Evolutionary conservation across 1,284 basidiomycete genomes (phyloP), one percentile per base, ranked within the genome.

Genomic region (Melampsora medusae): DNA sequence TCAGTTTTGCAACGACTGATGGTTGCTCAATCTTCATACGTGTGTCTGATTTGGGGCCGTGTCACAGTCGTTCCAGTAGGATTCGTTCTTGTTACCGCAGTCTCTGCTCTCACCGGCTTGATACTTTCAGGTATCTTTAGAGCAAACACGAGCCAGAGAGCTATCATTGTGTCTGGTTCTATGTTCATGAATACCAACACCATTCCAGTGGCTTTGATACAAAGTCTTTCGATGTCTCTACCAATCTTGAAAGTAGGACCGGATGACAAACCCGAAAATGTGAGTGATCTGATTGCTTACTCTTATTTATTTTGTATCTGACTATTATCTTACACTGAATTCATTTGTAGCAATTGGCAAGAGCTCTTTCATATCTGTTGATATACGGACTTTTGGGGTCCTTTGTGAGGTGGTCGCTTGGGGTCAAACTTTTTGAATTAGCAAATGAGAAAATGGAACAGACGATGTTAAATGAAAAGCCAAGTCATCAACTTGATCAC

Each of bases 361-460:
- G 82, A 38, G 80, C 82, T 0, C 77, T 82, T 31, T 81, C 81
- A 60, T 82, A 82, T 46, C 79, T 84, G 10, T 83, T 85, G 65
- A 79, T 85, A 35, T 85, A 83, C 78, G 83, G 83, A 35, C 83
- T 84, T 2, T 80, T 85, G 53, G 84, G 84, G 64, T 84, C 84
- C 79, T 82, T 85, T 67, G 80, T 84, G 33, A 81, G 84, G 31
- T 85, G 84, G 84, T 83, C 82, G 42, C 78, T 84, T 61, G 84
- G 83, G 4, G 84, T 84, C 16, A 79, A 81, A 25, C 81, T 85
- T 14, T 79, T 85, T n/a, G 81, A 81, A 66, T 79, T 78, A n/a
- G 81, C 81, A 9, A 83, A 84, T 14, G 83, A 83, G 46, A 77
- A 79, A 42, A 77, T 77, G 12, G 60, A 74, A 10, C 78, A 79